Conservation (phyloP, 129 eudicot species). For the Helichrysum umbraculigerum region DNA sequence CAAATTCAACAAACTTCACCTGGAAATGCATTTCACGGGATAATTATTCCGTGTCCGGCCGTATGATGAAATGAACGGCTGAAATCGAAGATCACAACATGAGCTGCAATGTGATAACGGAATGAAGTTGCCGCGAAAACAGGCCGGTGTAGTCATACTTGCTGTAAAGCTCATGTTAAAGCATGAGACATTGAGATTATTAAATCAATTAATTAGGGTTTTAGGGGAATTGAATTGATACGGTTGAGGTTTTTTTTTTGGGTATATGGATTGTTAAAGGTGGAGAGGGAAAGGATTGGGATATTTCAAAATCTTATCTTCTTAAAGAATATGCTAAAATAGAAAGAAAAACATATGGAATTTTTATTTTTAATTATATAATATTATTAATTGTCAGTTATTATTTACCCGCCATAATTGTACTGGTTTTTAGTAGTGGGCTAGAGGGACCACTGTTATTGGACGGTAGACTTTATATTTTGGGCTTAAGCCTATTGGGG, state of each 20-base stretch:
- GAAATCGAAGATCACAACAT: constrained; percentile 46
- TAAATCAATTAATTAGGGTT: constrained; percentile 18
- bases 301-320: constrained; percentile 43
- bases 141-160: constrained; percentile 51
- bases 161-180: constrained; percentile 24
- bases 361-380: neutral
- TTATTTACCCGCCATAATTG: constrained; percentile 39
- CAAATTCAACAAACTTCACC: constrained; percentile 11
- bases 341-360: neutral
- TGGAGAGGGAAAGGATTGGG: constrained; percentile 39
- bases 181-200: constrained; percentile 29
- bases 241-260: constrained; percentile 9
- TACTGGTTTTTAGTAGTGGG: neutral
- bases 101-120: constrained; percentile 56
- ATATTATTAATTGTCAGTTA: neutral
- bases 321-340: neutral
- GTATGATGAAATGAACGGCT: constrained; percentile 37
- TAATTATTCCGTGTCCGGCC: constrained; percentile 30
- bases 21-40: constrained; percentile 24
- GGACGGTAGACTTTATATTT: too few relatives aligned
- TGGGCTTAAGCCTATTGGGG: too few relatives aligned
- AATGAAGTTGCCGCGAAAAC: constrained; percentile 57
- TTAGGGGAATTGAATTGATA: neutral
- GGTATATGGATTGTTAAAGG: constrained; percentile 36
- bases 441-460: neutral